phyloP scores from a whole-genome alignment of 495 filamentous ascomycete genomes.

The Hyaloscypha bicolor region DNA sequence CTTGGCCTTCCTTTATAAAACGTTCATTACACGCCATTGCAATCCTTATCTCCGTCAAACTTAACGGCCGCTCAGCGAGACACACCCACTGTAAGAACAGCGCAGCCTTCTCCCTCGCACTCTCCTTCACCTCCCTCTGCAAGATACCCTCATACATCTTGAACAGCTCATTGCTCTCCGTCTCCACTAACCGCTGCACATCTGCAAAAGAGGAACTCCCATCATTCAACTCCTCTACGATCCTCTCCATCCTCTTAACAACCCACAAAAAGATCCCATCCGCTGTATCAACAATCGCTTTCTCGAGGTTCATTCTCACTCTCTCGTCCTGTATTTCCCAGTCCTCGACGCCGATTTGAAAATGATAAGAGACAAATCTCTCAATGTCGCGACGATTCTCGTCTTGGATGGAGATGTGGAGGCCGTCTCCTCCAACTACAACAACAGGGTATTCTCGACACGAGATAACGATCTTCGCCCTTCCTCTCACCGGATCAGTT shows the following conservation, averaged over 20 bases:
- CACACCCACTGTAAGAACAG: slow-evolving; percentile 40
- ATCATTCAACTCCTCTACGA: slow-evolving; percentile 21
- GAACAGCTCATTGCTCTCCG: not conserved
- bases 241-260: slow-evolving; percentile 25
- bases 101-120: slow-evolving; percentile 9
- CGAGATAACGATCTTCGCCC: slow-evolving; percentile 33
- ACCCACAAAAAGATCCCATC: slow-evolving; percentile 40
- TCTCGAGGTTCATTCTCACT: not conserved
- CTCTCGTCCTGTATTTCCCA: not conserved
- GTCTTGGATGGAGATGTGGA: slow-evolving; percentile 32
- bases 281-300: slow-evolving; percentile 29
- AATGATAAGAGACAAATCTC: slow-evolving; percentile 16
- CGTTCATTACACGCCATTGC: slow-evolving; percentile 29
- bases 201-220: not conserved
- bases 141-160: not conserved
- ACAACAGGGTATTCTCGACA: slow-evolving; percentile 43
- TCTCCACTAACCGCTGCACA: slow-evolving; percentile 10
- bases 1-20: not conserved
- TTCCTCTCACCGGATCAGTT: not conserved
- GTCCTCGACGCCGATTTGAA: not conserved
- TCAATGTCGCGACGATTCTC: slow-evolving; percentile 35
- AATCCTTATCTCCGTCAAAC: slow-evolving; percentile 35
- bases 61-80: slow-evolving; percentile 35
- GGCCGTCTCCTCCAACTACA: slow-evolving; percentile 7
- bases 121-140: slow-evolving; percentile 13